These are phyloP conservation scores for Bisporella sp. DNA, from an alignment of 2,329 filamentous ascomycete genomes.

Conservation along the genomic window DNA sequence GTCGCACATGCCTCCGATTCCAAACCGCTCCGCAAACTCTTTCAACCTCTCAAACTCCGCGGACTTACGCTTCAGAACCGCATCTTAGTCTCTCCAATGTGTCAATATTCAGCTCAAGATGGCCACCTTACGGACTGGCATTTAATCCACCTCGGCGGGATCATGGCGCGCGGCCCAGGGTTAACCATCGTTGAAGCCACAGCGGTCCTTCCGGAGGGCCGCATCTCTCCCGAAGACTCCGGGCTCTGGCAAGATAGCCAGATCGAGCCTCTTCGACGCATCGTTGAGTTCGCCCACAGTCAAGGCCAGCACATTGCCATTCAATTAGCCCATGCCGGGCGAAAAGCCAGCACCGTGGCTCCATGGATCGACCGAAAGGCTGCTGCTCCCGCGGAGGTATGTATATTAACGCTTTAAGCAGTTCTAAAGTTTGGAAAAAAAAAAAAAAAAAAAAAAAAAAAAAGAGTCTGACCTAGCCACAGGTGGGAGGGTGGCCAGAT, in stretches of 20 bases:
- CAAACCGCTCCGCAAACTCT: conserved; percentile 39
- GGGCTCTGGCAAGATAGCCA: conserved; percentile 28
- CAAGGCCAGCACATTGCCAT: conserved; percentile 58
- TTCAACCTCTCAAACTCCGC: conserved; percentile 31
- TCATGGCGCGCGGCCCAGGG: conserved; percentile 55
- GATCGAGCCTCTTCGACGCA: conserved; percentile 24
- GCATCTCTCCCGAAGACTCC: conserved; percentile 17
- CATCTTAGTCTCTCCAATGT: conserved; percentile 55
- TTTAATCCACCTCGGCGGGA: conserved; percentile 67
- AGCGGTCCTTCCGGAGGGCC: conserved; percentile 15
- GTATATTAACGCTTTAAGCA: not conserved
- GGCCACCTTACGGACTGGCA: conserved; percentile 76
- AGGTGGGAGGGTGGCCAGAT: conserved; percentile 47
- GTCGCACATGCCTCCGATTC: conserved; percentile 27
- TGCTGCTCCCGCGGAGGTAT: conserved; percentile 40
- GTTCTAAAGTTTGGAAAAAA: conserved; percentile 24
- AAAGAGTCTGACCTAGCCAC: conserved; percentile 5
- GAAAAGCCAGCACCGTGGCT: conserved; percentile 29
- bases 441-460: no score
- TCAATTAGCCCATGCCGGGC: conserved; percentile 57
- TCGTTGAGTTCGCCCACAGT: conserved; percentile 34
- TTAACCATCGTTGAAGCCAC: conserved; percentile 21
- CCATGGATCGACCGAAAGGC: conserved; percentile 54
- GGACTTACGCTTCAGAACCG: conserved; percentile 55
- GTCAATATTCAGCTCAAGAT: conserved; percentile 58